A percentile compares a stretch with the other conserved stretches of the same genome.
Evolutionary conservation across 495 filamentous ascomycete species (phyloP).

Genomic region (Penicillium pulvis): DNA sequence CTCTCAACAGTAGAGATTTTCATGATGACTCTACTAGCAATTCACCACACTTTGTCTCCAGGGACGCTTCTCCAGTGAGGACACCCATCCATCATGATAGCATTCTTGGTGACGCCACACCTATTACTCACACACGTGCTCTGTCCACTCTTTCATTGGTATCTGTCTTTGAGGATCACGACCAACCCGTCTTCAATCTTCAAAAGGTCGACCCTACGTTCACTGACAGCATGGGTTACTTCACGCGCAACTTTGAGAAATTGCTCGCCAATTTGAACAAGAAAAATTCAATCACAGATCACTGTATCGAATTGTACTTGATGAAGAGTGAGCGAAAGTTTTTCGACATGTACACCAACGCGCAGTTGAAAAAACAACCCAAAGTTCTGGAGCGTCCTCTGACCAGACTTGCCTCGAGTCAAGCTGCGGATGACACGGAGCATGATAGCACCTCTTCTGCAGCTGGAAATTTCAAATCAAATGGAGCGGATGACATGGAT

Average conservation of each 20-base stretch:
- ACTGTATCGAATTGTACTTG: constrained; percentile 70
- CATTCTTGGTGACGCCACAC: background rate
- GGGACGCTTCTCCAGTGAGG: background rate
- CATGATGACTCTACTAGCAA: background rate
- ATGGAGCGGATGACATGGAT: constrained; percentile 39
- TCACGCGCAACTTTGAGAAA: constrained; percentile 61
- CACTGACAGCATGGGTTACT: constrained; percentile 66
- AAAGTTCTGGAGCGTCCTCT: constrained; percentile 33
- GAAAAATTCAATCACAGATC: constrained; percentile 55
- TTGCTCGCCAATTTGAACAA: constrained; percentile 59
- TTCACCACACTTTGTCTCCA: background rate
- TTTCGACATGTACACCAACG: constrained; percentile 64
- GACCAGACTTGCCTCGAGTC: background rate
- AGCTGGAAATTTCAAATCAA: constrained; percentile 33
- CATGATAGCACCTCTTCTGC: constrained; percentile 31
- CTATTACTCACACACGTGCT: background rate
- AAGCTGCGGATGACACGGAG: background rate
- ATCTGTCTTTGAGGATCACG: constrained; percentile 60
- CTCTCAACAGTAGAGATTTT: background rate
- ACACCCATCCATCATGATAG: background rate
- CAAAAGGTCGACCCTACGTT: constrained; percentile 74
- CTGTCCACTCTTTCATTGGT: background rate
- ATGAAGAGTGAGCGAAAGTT: constrained; percentile 71
- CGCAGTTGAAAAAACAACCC: constrained; percentile 48
- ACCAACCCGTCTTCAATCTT: constrained; percentile 63